Conservation (phyloP, 495 filamentous ascomycete species). For the Sabuloglossum arenarium region DNA sequence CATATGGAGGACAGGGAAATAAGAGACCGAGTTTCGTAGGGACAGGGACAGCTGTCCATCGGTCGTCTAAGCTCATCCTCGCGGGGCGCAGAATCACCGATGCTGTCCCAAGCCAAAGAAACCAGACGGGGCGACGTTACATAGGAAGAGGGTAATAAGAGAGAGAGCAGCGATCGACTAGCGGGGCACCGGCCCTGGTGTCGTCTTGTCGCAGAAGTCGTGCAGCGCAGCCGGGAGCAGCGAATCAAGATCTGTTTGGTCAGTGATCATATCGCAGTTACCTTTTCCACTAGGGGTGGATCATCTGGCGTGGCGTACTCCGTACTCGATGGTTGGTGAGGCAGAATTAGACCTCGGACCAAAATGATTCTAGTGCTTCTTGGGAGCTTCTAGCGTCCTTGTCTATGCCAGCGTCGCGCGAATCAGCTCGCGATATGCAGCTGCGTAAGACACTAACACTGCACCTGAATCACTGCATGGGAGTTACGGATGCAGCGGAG, state of each 20-base stretch:
- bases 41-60: background rate
- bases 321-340: background rate
- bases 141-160: background rate
- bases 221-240: background rate
- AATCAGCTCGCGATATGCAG: background rate
- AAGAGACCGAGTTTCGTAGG: background rate
- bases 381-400: background rate
- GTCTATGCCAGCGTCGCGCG: background rate
- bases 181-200: background rate
- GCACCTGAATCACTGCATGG: too few relatives aligned
- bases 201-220: background rate
- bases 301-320: too few relatives aligned
- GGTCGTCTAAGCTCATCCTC: background rate
- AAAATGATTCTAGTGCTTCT: background rate
- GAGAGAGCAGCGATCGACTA: background rate
- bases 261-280: background rate
- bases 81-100: background rate
- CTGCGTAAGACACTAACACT: too few relatives aligned
- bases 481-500: background rate
- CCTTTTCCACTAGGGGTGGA: background rate
- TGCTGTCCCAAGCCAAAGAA: background rate
- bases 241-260: background rate
- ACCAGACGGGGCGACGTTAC: background rate
- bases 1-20: background rate
- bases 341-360: background rate